Evolutionary conservation across 2,329 filamentous ascomycete species (phyloP), one percentile per base, ranked within the genome.

Genomic region (Aspergillus amoenus): DNA sequence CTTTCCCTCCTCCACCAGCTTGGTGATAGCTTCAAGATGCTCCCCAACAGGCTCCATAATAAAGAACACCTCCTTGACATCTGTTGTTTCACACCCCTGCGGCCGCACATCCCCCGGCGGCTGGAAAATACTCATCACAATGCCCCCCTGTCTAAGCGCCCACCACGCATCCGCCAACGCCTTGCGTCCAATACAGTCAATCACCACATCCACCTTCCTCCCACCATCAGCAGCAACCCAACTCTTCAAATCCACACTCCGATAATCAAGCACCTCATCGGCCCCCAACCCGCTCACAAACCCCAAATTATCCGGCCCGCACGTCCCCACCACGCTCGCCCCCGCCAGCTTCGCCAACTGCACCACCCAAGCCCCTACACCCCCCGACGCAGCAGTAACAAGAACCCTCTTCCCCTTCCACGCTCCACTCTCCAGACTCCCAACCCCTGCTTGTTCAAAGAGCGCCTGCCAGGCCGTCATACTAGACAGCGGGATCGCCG

Each of bases 401-500:
- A 79, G 69, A 4, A 81, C 66, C n/a, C 71, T 64, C 64, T 76
- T 78, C 5, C 66, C 68, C n/a, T 58, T 59, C 59, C 64, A 67
- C 5, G 42, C 62, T 4, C 27, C 21, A 18, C 47, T 30, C 30
- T 60, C 59, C n/a, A 58, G 17, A 3, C 59, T 55, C 9, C 55
- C 62, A 17, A 64, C 32, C 6, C 70, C 69, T 2, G 64, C 67
- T 55, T 76, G 67, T n/a, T 71, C 68, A 46, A 80, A 80, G 2
- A 81, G 61, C 6, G 70, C 72, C 64, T 80, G 78, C 70, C 72
- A 78, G 6, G 77, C 78, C 54, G 74, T 79, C 60, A 76, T 47
- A 7, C 74, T 73, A 9, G 69, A 73, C 56, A 79, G 64, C 17
- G 77, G 75, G 4, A 78, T 64, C 4, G 72, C 68, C 1, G 75